A percentile compares a stretch with the other conserved stretches of the same genome.
These are phyloP conservation scores for Crotalaria pallida DNA, from an alignment of 306 rosid genomes.

Conservation along the genomic window DNA sequence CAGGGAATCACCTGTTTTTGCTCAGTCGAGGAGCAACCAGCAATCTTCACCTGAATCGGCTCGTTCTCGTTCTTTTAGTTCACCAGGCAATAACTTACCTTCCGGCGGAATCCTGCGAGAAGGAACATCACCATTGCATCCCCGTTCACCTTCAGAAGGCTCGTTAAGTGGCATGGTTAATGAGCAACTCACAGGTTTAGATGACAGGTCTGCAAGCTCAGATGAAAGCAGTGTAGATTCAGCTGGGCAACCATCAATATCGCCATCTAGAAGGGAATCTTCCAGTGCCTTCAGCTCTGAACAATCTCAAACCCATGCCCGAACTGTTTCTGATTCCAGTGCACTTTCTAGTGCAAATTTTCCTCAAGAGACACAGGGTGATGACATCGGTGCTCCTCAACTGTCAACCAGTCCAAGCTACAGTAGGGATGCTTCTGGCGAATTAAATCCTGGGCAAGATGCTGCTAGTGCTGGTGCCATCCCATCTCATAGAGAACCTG, in stretches of 20 bases:
- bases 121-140: slow-evolving; percentile 67
- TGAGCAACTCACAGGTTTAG: slow-evolving; percentile 52
- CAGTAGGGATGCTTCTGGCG: slow-evolving; percentile 65
- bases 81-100: slow-evolving; percentile 41
- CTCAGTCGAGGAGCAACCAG: slow-evolving; percentile 53
- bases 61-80: slow-evolving; percentile 53
- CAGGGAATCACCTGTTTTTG: slow-evolving; percentile 49
- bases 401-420: slow-evolving; percentile 51
- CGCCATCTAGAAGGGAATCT: slow-evolving; percentile 55
- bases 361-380: slow-evolving; percentile 51
- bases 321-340: slow-evolving; percentile 61
- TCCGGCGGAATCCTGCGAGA: slow-evolving; percentile 48
- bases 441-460: slow-evolving; percentile 50
- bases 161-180: slow-evolving; percentile 48
- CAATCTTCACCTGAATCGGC: slow-evolving; percentile 58
- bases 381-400: slow-evolving; percentile 43
- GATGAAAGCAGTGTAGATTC: slow-evolving; percentile 56
- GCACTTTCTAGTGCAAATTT: slow-evolving; percentile 39
- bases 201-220: slow-evolving; percentile 56
- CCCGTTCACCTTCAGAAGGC: slow-evolving; percentile 76
- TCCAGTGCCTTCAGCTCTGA: slow-evolving; percentile 41
- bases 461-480: slow-evolving; percentile 33
- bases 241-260: slow-evolving; percentile 47
- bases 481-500: slow-evolving; percentile 51
- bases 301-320: slow-evolving; percentile 50